A percentile compares a stretch with the other conserved stretches of the same genome.
These are phyloP conservation scores for Orychophragmus violaceus DNA, from an alignment of 345 rosid genomes.

Conservation along the genomic window DNA sequence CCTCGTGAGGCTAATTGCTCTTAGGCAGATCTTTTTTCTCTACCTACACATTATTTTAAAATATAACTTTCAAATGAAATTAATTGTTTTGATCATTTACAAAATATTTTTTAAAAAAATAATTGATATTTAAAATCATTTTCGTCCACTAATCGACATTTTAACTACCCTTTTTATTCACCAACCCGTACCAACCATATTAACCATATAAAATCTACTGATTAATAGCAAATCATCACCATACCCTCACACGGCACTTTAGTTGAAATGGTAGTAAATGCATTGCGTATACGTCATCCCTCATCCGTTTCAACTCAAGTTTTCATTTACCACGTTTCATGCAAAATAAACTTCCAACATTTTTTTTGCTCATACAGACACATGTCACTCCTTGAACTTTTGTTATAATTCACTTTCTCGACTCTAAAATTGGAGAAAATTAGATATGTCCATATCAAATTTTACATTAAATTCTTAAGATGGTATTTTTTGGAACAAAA, in stretches of 20 bases:
- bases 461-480: background rate
- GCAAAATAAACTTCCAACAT: background rate
- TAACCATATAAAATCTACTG: background rate
- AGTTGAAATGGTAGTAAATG: background rate
- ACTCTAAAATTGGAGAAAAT: background rate
- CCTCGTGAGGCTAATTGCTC: too few species aligned
- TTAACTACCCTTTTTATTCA: background rate
- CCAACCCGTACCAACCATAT: constrained; percentile 16
- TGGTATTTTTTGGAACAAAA: background rate
- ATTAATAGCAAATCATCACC: background rate
- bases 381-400: background rate
- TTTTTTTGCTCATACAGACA: background rate
- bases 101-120: background rate
- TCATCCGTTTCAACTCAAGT: background rate
- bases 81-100: background rate
- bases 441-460: background rate
- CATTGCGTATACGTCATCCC: background rate
- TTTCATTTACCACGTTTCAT: background rate
- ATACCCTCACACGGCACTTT: background rate
- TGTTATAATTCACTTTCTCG: background rate
- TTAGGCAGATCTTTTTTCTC: too few species aligned
- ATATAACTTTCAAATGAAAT: background rate
- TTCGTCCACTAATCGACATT: background rate
- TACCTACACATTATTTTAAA: background rate
- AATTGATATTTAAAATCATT: background rate